Evolutionary conservation across 2,329 filamentous ascomycete genomes (phyloP), one percentile per base, ranked within the genome.

Genomic region (Epichloe uncinata): DNA sequence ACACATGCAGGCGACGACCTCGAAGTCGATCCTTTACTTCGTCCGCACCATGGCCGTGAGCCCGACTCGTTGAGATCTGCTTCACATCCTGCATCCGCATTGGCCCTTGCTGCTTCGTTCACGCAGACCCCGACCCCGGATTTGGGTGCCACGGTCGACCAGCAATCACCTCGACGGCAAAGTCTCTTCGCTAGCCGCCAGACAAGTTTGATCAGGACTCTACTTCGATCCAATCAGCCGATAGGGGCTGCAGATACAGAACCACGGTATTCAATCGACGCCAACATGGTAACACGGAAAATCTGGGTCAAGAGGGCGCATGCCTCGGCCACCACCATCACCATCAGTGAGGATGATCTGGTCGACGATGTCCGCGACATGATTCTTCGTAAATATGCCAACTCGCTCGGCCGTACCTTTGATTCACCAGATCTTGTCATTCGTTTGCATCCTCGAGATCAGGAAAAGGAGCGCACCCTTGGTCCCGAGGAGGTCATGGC

Each of bases 291-390:
- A 56, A 80, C 76, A 51, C 78, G 87, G 64, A 96, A 95, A 74
- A 82, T 97, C 59, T 98, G 93, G 93, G 91, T 97, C 63, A 93
- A 85, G 72, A 79, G 91, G 60, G 85, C 86, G 18, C 78, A 84
- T 56, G 86, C 83, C 52, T 96, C 91, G 50, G 82, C 91, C 40
- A 98, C 93, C 13, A 74, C 93, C 60, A 84, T 98, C 50, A 81
- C 84, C 53, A 85, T 95, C 59, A 77, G 80, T 58, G 86, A 95
- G 60, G 88, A 94, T 60, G 89, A 95, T 62, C 71, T 97, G 58
- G 90, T 97, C 51, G 93, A 98, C 66, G 91, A 96, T 67, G 84
- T 95, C 54, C 85, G 91, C 58, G 93, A 96, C 58, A 81, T 88
- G 73, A 93, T 97, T 51, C 72, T 97, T 58, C 82, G 81, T 61